phyloP scores from a whole-genome alignment of 192 early-diverging fungal genomes.

The Coemansia sp. region DNA sequence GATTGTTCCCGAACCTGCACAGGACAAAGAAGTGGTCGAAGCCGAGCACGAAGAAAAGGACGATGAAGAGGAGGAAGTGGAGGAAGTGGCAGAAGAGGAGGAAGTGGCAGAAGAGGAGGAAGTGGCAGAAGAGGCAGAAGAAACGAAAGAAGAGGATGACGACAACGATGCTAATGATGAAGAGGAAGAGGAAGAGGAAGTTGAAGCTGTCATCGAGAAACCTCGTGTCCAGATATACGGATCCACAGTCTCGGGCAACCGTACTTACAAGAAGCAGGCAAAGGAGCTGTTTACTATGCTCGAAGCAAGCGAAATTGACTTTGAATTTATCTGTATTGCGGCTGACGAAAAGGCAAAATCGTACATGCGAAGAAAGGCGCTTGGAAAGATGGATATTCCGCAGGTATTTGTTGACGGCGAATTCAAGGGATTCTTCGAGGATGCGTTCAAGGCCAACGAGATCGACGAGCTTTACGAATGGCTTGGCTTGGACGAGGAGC shows the following conservation, averaged over 20 bases:
- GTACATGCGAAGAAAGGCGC: conserved; percentile 55
- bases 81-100: not conserved
- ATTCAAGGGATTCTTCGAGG: conserved; percentile 51
- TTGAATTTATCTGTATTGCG: conserved; percentile 57
- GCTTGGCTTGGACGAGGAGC: conserved; percentile 56
- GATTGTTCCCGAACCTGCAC: not conserved
- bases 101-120: not conserved
- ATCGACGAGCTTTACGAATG: conserved; percentile 51
- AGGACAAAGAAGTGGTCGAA: not conserved
- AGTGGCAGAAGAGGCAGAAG: not conserved
- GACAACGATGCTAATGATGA: not conserved
- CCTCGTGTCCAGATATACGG: conserved; percentile 54
- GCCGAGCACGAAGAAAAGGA: not conserved
- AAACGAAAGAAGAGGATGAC: not conserved
- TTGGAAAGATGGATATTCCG: conserved; percentile 54
- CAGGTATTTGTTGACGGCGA: conserved; percentile 57
- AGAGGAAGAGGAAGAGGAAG: conserved; percentile 15
- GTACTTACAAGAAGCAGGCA: conserved; percentile 48
- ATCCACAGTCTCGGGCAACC: conserved; percentile 53
- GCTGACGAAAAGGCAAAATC: conserved; percentile 54
- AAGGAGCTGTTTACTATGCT: conserved; percentile 53
- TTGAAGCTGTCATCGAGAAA: conserved; percentile 15
- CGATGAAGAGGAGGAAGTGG: no score
- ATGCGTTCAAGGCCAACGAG: conserved; percentile 55
- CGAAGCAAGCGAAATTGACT: conserved; percentile 53